Evolutionary conservation across 2,329 filamentous ascomycete species (phyloP).

Genomic region (Curvularia hawaiiensis): DNA sequence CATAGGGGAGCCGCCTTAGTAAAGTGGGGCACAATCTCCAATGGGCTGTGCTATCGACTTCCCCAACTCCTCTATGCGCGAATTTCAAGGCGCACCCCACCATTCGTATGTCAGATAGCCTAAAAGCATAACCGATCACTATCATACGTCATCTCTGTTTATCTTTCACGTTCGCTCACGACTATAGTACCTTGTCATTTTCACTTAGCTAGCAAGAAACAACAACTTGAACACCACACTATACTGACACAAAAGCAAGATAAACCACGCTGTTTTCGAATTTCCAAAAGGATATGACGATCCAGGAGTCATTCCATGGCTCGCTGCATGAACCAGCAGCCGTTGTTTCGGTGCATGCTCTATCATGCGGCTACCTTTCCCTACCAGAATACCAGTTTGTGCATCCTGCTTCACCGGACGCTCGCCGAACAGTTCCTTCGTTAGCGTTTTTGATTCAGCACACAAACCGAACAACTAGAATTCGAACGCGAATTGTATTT

Average conservation of each 20-base stretch:
- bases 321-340: constrained; percentile 14
- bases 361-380: constrained; percentile 50
- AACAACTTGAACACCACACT: background rate
- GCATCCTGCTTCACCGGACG: constrained; percentile 50
- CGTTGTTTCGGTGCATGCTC: constrained; percentile 47
- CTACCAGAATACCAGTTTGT: constrained; percentile 57
- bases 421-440: constrained; percentile 58
- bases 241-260: background rate
- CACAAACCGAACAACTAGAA: constrained; percentile 42
- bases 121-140: background rate
- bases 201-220: background rate
- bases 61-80: background rate
- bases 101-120: background rate
- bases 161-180: background rate
- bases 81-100: background rate
- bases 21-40: constrained; percentile 20
- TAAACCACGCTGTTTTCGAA: background rate
- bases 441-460: constrained; percentile 62
- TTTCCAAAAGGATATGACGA: background rate
- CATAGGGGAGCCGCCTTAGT: constrained; percentile 6
- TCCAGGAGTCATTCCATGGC: background rate
- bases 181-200: background rate
- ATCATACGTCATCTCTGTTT: background rate
- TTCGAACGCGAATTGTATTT: constrained; percentile 54
- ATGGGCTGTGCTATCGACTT: constrained; percentile 1